Evolutionary conservation across 768 basidiomycete genomes (phyloP), one percentile per base, ranked within the genome.

Genomic region (Collybiopsis luxurians): DNA sequence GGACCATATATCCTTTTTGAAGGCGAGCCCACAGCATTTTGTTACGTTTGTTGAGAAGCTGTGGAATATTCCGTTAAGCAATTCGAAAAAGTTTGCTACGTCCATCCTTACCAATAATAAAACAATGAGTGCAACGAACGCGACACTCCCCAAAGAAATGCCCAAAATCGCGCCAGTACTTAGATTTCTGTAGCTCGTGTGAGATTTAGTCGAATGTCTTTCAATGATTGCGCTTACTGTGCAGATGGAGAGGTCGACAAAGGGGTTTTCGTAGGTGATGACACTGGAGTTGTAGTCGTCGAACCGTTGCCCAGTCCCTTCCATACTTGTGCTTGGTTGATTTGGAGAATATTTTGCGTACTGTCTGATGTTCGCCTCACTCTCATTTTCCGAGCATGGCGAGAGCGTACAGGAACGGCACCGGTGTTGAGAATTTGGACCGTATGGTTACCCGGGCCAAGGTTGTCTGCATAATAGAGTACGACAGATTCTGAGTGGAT

Each of bases 241-340:
- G n/a, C n/a, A n/a, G n/a, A n/a, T n/a, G n/a, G n/a, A n/a, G n/a
- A n/a, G n/a, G n/a, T n/a, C n/a, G n/a, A n/a, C n/a, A n/a, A n/a
- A n/a, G n/a, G n/a, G n/a, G n/a, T n/a, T n/a, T n/a, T n/a, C n/a
- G n/a, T n/a, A 44, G 43, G 24, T 44, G n/a, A 6, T 44, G 46
- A 47, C 5, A n/a, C 7, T 47, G 46, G 6, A 6, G 28, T 6
- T n/a, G 7, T 13, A 23, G 53, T 1, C n/a, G 23, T 15, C 13
- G 12, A 17, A 13, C 10, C 40, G 9, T 21, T 13, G 19, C 21
- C 11, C 2, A 26, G 15, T 26, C 46, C 53, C 24, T 26, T 48
- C 46, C 59, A 57, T 2, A 67, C 60, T 17, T 60, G 53, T 6
- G 76, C 76, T 40, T 72, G 70, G 44, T 76, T 70, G 27, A 77